phyloP scores from a whole-genome alignment of 2,329 filamentous ascomycete genomes.

The Dactylonectria estremocensis region DNA sequence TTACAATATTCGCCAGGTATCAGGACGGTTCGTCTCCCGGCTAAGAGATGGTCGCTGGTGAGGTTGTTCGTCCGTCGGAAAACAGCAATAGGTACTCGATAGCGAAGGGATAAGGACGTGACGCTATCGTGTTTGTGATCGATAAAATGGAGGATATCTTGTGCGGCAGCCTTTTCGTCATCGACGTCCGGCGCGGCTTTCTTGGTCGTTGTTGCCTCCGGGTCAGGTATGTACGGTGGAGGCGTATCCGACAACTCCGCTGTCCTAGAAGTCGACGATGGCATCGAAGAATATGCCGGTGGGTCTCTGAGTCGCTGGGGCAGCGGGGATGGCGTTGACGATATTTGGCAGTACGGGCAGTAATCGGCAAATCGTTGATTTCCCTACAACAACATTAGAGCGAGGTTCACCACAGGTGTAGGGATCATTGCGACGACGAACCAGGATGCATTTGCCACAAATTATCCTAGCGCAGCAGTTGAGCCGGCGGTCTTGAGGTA shows the following conservation, averaged over 20 bases:
- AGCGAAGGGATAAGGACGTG: slow-evolving; percentile 78
- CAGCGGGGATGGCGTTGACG: slow-evolving; percentile 68
- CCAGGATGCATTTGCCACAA: slow-evolving; percentile 79
- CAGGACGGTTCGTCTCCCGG: slow-evolving; percentile 77
- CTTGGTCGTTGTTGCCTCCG: slow-evolving; percentile 30
- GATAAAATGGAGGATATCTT: slow-evolving; percentile 83
- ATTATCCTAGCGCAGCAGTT: slow-evolving; percentile 80
- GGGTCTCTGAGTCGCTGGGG: slow-evolving; percentile 77
- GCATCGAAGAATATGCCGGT: slow-evolving; percentile 71
- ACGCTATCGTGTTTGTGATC: slow-evolving; percentile 79
- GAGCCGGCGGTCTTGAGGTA: slow-evolving; percentile 72
- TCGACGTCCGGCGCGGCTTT: slow-evolving; percentile 44
- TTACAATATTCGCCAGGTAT: slow-evolving; percentile 81
- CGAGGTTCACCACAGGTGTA: slow-evolving; percentile 7
- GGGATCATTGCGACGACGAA: slow-evolving; percentile 52
- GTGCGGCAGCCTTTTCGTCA: slow-evolving; percentile 57
- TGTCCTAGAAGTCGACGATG: slow-evolving; percentile 46
- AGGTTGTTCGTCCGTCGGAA: slow-evolving; percentile 79
- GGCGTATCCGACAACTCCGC: slow-evolving; percentile 51
- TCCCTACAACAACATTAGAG: slow-evolving; percentile 57
- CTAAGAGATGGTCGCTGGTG: slow-evolving; percentile 79
- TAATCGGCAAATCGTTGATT: slow-evolving; percentile 78
- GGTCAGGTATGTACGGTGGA: slow-evolving; percentile 56
- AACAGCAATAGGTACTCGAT: slow-evolving; percentile 75
- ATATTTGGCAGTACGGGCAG: slow-evolving; percentile 85